Conservation (phyloP, 345 rosid genomes). For the Ceriops decandra region DNA sequence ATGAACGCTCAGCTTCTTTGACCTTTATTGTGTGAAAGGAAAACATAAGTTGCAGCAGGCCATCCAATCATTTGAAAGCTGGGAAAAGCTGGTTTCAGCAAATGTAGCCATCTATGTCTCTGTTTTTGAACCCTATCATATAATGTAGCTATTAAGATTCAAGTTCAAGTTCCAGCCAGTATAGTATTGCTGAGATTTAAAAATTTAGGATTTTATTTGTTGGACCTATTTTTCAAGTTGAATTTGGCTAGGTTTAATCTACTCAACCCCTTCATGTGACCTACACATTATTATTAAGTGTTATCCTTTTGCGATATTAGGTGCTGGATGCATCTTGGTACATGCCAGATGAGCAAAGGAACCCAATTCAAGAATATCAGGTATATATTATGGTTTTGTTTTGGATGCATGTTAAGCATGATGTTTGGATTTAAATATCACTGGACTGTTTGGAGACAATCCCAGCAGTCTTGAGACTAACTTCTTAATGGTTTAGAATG, state of each 20-base stretch:
- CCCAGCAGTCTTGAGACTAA: not conserved
- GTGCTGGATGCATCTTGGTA: conserved; percentile 98
- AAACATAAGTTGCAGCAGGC: not conserved
- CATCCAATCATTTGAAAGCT: not conserved
- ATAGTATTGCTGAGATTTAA: no score
- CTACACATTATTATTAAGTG: not conserved
- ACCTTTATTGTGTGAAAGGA: not conserved
- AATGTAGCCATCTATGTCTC: not conserved
- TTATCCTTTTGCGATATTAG: conserved; percentile 29
- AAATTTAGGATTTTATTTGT: no score
- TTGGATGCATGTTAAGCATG: conserved; percentile 4
- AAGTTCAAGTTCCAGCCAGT: no score
- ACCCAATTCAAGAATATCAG: conserved; percentile 98
- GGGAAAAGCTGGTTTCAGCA: not conserved
- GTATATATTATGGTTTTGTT: conserved; percentile 30
- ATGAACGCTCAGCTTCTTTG: not conserved
- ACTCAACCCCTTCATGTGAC: not conserved
- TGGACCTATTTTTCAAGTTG: not conserved
- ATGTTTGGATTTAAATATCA: not conserved
- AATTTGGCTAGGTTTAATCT: not conserved
- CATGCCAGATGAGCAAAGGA: conserved; percentile 97
- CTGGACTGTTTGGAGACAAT: not conserved
- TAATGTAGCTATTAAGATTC: no score
- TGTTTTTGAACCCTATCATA: not conserved
- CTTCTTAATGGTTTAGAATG: not conserved